Conservation (phyloP, 1,139 yeast genomes). For the Magnusiomyces tetraspermus region DNA sequence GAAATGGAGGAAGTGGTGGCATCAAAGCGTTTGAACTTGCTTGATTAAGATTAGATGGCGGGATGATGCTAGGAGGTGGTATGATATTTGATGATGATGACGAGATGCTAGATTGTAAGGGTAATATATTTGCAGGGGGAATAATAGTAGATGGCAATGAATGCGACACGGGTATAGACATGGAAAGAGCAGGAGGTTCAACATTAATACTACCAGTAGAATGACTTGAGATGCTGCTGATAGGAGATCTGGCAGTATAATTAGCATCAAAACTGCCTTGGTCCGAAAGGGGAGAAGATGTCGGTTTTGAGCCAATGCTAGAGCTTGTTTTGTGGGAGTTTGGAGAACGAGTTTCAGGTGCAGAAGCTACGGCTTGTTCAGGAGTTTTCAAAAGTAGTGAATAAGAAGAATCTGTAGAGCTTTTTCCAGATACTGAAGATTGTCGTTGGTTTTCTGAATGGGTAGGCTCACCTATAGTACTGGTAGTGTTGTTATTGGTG, state of each 20-base stretch:
- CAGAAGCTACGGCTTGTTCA: too few species aligned
- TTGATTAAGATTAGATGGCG: background rate
- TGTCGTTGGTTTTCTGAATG: background rate
- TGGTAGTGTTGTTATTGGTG: background rate
- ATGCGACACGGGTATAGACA: background rate
- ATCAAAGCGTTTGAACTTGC: background rate
- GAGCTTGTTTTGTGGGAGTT: background rate
- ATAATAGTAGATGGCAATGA: background rate
- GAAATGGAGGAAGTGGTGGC: slow-evolving; percentile 2
- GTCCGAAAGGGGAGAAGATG: background rate
- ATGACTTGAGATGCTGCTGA: background rate
- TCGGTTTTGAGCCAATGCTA: background rate
- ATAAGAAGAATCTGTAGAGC: background rate
- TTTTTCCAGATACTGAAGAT: background rate
- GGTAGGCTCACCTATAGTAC: background rate
- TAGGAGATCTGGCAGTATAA: background rate
- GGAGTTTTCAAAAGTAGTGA: too few species aligned
- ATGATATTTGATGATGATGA: background rate
- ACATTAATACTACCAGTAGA: background rate
- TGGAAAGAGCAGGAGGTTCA: background rate
- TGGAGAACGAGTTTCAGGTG: too few species aligned
- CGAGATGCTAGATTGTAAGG: background rate
- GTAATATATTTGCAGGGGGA: background rate
- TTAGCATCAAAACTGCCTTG: background rate
- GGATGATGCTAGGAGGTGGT: background rate